Evolutionary conservation across 2,329 filamentous ascomycete genomes (phyloP).

Genomic region (Colletotrichum simmondsii): DNA sequence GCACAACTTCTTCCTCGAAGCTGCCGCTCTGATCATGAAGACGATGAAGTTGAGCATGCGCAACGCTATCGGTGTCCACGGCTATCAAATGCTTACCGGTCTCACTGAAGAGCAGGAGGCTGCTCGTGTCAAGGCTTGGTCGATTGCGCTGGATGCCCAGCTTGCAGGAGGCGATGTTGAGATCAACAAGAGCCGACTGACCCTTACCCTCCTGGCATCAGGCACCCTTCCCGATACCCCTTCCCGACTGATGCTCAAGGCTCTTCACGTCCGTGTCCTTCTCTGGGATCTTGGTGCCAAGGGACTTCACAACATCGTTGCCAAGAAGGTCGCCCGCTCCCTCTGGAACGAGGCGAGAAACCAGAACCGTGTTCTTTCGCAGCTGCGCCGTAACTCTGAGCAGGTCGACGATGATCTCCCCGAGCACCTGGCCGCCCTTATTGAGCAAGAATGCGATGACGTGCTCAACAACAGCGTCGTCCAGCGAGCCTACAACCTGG

Average conservation of each 20-base stretch:
- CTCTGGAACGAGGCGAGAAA: conserved; percentile 86
- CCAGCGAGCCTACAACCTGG: conserved; percentile 88
- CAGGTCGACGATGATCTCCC: conserved; percentile 76
- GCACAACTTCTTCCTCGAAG: conserved; percentile 87
- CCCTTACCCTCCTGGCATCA: conserved; percentile 88
- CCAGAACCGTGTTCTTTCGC: conserved; percentile 62
- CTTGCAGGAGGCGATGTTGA: conserved; percentile 90
- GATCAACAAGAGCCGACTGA: conserved; percentile 86
- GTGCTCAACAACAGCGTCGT: conserved; percentile 82
- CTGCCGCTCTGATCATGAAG: conserved; percentile 82
- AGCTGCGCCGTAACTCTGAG: conserved; percentile 53
- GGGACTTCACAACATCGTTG: conserved; percentile 75
- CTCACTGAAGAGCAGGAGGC: conserved; percentile 86
- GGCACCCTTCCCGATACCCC: conserved; percentile 88
- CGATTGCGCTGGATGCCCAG: conserved; percentile 92
- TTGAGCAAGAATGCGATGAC: conserved; percentile 84
- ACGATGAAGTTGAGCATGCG: conserved; percentile 84
- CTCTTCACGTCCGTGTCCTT: conserved; percentile 89
- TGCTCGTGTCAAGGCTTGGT: conserved; percentile 90
- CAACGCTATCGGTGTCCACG: conserved; percentile 79
- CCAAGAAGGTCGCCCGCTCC: conserved; percentile 77
- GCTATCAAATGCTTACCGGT: conserved; percentile 83
- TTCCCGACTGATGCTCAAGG: conserved; percentile 87
- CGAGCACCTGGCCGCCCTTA: conserved; percentile 78
- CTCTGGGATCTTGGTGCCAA: conserved; percentile 81